Base-by-base conservation (phyloP, 305 asterid species). In the Plantago coronopus region DNA sequence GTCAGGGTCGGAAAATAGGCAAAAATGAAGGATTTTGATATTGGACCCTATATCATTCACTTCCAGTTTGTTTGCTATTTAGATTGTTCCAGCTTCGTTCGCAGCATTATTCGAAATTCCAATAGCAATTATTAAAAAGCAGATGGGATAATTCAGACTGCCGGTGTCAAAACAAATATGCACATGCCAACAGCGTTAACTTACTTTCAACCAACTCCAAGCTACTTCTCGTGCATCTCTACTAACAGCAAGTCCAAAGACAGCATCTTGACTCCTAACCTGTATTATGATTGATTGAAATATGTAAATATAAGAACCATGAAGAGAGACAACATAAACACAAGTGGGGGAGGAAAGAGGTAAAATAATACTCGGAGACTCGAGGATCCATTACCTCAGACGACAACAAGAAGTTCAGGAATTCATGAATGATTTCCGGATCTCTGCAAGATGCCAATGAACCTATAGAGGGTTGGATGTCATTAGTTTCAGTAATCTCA, bases 221-320 rank as follows among this genome's bases (percentile, higher is more conserved):
- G 95, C 88, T 63, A 67, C 75, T 69, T 93, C 97, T 2, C 85
- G 88, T 57, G 88, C 95, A 38, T 87, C 94, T 48, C 77, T 65
- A 69, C 94, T 78, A 68, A 87, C 89, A 38, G 68, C 68, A 61
- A 93, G 83, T 69, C 97, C 99, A 57, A 66, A 44, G 50, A 93
- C 88, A 66, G 79, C 95, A 71, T 93, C 96, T 78, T 89, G 99
- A 82, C 91, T 89, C 78, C 99, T 76, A 40, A 93, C 99, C 97
- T 93, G 65, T 69, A 70, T 62, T 48, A 22, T 47, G 48, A 23
- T 51, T 43, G 63, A 51, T n/a, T 38, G 60, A 47, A 54, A 59
- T 27, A 31, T 55, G 50, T 34, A 34, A 34, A 22, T 40, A 43
- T 45, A 56, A 62, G 38, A 63, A 14, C 40, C 40, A 57, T 54